Evolutionary conservation across 169 alveolate genomes (phyloP).

Genomic region (Plasmodium adleri): DNA sequence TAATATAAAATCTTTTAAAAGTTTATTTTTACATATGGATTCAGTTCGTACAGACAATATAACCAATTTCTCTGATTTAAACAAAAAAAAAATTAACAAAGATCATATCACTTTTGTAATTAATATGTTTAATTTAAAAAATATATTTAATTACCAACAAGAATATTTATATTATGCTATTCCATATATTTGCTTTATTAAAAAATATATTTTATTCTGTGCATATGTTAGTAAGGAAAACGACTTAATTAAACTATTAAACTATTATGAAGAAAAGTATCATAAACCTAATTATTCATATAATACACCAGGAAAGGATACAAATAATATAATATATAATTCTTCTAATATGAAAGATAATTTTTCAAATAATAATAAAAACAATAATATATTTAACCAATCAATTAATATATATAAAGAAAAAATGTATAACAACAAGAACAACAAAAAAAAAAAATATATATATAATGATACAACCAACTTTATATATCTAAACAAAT

Average conservation of each 20-base stretch:
- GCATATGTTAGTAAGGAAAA: conserved; percentile 30
- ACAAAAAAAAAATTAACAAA: conserved; percentile 39
- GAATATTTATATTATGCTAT: conserved; percentile 41
- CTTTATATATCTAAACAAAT: conserved; percentile 21
- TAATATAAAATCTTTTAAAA: conserved; percentile 11
- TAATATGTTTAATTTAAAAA: conserved; percentile 23
- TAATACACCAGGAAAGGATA: background rate
- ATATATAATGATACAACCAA: background rate
- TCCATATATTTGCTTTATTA: conserved; percentile 36
- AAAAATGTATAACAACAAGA: background rate
- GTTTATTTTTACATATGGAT: conserved; percentile 1
- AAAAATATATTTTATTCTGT: conserved; percentile 41
- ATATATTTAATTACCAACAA: conserved; percentile 38
- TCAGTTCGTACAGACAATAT: conserved; percentile 3
- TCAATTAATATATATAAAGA: background rate
- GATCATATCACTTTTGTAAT: conserved; percentile 34
- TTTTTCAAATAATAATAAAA: background rate
- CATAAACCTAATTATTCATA: background rate
- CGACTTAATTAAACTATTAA: conserved; percentile 26
- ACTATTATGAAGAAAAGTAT: conserved; percentile 19
- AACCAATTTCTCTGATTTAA: conserved; percentile 32
- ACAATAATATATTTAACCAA: background rate
- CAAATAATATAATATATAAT: too few species aligned
- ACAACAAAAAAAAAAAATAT: background rate
- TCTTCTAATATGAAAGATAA: too few species aligned